Base-by-base conservation (phyloP, 2,329 filamentous ascomycete genomes). In the Mycocentrospora acerina region DNA sequence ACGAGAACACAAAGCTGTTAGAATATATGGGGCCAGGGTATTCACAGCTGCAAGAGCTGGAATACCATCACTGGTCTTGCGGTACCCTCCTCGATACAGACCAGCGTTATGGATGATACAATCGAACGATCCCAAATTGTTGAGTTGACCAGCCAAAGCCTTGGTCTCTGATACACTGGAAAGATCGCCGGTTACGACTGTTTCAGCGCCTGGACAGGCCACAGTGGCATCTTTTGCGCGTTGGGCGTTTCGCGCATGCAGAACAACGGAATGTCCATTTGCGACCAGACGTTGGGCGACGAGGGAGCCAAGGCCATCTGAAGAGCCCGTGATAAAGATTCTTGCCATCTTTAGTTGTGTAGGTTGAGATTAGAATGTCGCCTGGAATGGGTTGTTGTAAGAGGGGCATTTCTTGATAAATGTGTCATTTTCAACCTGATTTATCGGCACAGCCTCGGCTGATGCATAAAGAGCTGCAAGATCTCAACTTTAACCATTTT, bases 41-140 rank as follows among this genome's bases (percentile, higher is more conserved):
- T 82, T 82, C 30, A 81, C 76, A 0, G 76, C 71, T 32, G 80
- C 76, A 1, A 79, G 66, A 2, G 69, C 66, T 0, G 76, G 72
- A 15, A 79, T 66, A 8, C 70, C 71, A 27, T 78, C 73, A 4
- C 52, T 56, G 0, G 72, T 77, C 40, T 71, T 72, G 35, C 53
- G 62, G 43, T 61, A 69, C 28, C 57, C 67, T 12, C 72, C 71
- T 19, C 59, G 60, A 38, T 72, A 74, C 16, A 79, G 48, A 3
- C 77, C 79, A 0, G 79, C 79, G 44, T 82, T 82, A 66, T 82
- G 79, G 13, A 82, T 69, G 11, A 82, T 66, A 16, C 70, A 68
- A 53, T 82, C 80, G 53, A 77, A 81, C 0, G 69, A 64, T 0
- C 74, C 75, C 1, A 69, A 59, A 25, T 64, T 61, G 57, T 79